Conservation (phyloP, 2,329 filamentous ascomycete genomes). For the Nigrograna mackinnonii region DNA sequence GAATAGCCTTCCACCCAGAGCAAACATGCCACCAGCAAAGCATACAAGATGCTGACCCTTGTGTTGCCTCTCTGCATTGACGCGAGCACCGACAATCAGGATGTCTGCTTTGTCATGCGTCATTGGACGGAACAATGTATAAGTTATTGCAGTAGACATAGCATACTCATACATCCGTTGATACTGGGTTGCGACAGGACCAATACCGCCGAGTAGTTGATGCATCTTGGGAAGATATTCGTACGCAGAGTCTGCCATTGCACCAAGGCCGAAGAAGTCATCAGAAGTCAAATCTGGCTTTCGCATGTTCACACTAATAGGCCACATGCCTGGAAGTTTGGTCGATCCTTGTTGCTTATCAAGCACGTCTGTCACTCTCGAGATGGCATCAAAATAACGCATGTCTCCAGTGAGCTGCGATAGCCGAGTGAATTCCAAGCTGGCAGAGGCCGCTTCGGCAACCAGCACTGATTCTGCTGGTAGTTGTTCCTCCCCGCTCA, state of each 20-base stretch:
- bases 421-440: conserved; percentile 53
- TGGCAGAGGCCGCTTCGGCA: conserved; percentile 52
- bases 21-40: conserved; percentile 66
- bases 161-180: conserved; percentile 60
- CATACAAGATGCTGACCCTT: conserved; percentile 65
- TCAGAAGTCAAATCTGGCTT: conserved; percentile 46
- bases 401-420: conserved; percentile 49
- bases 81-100: conserved; percentile 45
- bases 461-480: conserved; percentile 47
- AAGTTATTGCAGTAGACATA: conserved; percentile 45
- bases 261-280: conserved; percentile 35
- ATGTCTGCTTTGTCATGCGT: conserved; percentile 50
- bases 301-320: conserved; percentile 47
- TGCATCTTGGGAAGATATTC: conserved; percentile 51
- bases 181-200: conserved; percentile 51
- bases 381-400: conserved; percentile 52
- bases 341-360: conserved; percentile 47
- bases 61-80: conserved; percentile 57
- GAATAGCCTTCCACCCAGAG: conserved; percentile 62
- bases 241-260: conserved; percentile 42
- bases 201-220: conserved; percentile 49
- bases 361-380: conserved; percentile 45
- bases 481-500: conserved; percentile 40
- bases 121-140: conserved; percentile 56
- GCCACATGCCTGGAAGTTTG: conserved; percentile 53